Conservation (phyloP, 352 stramenopile genomes). For the Phytopythium boreale region DNA sequence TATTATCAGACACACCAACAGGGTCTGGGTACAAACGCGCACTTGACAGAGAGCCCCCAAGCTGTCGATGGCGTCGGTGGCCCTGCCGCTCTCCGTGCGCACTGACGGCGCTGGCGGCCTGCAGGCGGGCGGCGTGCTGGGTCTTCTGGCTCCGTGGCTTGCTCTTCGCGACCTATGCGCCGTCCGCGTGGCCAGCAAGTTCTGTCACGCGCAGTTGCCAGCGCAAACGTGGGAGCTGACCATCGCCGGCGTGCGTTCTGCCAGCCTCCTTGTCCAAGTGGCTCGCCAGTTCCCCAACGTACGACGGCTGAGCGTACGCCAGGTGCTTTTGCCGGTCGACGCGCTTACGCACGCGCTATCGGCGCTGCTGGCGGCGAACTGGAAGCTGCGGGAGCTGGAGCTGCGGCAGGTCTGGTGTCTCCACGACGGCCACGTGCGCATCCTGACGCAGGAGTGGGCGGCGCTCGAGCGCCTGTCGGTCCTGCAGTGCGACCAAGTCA, state of each 20-base stretch:
- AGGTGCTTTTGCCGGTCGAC: constrained; percentile 25
- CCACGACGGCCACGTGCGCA: constrained; percentile 38
- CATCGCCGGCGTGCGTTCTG: constrained; percentile 22
- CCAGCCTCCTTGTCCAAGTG: constrained; percentile 19
- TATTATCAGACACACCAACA: not conserved
- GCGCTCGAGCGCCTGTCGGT: constrained; percentile 46
- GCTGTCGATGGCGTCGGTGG: not conserved
- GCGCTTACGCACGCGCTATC: constrained; percentile 31
- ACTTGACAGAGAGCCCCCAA: not conserved
- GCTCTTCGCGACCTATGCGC: constrained; percentile 34
- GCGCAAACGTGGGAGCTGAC: constrained; percentile 44
- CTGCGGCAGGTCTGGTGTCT: constrained; percentile 46
- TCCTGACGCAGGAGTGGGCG: constrained; percentile 28
- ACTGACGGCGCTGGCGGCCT: not conserved
- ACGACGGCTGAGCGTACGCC: constrained; percentile 31
- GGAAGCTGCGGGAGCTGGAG: constrained; percentile 38
- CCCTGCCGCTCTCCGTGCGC: not conserved
- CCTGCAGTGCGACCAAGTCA: constrained; percentile 57
- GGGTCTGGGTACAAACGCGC: not conserved
- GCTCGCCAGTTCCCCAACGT: constrained; percentile 37
- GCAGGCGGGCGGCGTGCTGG: constrained; percentile 25
- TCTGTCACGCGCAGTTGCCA: constrained; percentile 24
- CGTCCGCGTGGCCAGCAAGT: constrained; percentile 25
- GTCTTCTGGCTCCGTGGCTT: constrained; percentile 48
- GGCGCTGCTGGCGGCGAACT: constrained; percentile 19